These are phyloP conservation scores for Saccharomyces hybrid DNA, from an alignment of 1,139 yeast genomes.

Conservation along the genomic window DNA sequence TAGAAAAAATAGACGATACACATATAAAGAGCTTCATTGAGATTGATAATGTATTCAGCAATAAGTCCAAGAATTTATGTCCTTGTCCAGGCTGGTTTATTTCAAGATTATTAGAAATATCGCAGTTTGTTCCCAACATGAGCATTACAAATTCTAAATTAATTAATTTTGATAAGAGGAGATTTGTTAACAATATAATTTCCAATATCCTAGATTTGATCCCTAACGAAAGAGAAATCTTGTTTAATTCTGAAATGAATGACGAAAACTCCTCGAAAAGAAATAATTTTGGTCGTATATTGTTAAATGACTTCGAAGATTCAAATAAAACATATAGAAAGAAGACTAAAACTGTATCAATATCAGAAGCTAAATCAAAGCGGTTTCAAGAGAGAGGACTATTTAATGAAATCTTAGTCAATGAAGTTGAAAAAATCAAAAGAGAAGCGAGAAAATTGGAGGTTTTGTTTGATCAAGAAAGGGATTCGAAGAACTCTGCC, in stretches of 20 bases:
- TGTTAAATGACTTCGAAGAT: slow-evolving; percentile 21
- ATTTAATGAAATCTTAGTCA: slow-evolving; percentile 39
- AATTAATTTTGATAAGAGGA: slow-evolving; percentile 61
- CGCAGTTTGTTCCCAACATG: slow-evolving; percentile 63
- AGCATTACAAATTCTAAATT: slow-evolving; percentile 49
- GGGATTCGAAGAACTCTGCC: slow-evolving; percentile 19
- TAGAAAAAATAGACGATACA: slow-evolving; percentile 18
- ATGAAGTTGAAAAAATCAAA: slow-evolving; percentile 45
- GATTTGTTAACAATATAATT: slow-evolving; percentile 53
- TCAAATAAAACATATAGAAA: slow-evolving; percentile 15
- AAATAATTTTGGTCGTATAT: slow-evolving; percentile 16
- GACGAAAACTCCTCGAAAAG: slow-evolving; percentile 12
- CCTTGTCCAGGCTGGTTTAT: slow-evolving; percentile 84
- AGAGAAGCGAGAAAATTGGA: slow-evolving; percentile 46
- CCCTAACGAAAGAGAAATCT: slow-evolving; percentile 8
- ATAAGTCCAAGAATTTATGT: slow-evolving; percentile 47
- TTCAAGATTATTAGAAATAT: slow-evolving; percentile 54
- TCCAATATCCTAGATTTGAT: slow-evolving; percentile 43
- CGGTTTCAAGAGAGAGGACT: slow-evolving; percentile 33
- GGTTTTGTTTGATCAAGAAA: slow-evolving; percentile 36
- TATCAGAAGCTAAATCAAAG: slow-evolving; percentile 38
- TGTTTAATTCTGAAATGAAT: not conserved
- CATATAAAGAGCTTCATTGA: slow-evolving; percentile 23
- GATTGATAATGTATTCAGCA: slow-evolving; percentile 38
- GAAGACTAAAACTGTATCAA: slow-evolving; percentile 36